Evolutionary conservation across 805 yeast genomes (phyloP).

Genomic region (Sungouiozyma intestinalis): DNA sequence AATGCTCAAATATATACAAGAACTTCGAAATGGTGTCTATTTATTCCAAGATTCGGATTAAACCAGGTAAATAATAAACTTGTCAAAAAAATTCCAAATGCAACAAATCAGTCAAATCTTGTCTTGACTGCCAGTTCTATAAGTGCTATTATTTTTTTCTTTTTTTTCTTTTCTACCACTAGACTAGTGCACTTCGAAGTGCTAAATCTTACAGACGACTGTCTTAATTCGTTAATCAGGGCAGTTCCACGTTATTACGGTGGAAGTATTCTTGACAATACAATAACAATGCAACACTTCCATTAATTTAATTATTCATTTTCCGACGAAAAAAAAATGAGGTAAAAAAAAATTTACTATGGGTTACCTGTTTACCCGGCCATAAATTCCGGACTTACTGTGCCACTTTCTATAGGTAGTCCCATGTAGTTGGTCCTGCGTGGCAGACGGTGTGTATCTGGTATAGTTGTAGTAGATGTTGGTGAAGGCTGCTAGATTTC

Average conservation of each 20-base stretch:
- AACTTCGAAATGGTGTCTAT: background rate
- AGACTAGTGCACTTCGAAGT: background rate
- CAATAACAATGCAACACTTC: background rate
- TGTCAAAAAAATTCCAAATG: background rate
- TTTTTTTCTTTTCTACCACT: background rate
- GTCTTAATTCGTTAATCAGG: background rate
- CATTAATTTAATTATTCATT: background rate
- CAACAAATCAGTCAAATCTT: background rate
- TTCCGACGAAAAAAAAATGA: background rate
- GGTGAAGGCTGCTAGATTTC: too few species aligned
- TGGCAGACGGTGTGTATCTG: too few species aligned
- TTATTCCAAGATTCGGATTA: background rate
- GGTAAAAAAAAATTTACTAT: background rate
- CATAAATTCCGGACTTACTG: background rate
- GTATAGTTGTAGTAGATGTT: too few species aligned
- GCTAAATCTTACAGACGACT: background rate
- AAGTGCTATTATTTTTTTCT: too few species aligned
- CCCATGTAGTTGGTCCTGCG: too few species aligned
- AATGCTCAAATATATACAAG: background rate
- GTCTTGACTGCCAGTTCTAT: background rate
- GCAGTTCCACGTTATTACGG: background rate
- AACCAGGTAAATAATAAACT: too few species aligned
- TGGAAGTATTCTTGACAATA: background rate
- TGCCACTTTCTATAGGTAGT: too few species aligned
- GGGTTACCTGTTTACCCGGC: background rate